Evolutionary conservation across 306 rosid species (phyloP).

Genomic region (Crotalaria pallida): DNA sequence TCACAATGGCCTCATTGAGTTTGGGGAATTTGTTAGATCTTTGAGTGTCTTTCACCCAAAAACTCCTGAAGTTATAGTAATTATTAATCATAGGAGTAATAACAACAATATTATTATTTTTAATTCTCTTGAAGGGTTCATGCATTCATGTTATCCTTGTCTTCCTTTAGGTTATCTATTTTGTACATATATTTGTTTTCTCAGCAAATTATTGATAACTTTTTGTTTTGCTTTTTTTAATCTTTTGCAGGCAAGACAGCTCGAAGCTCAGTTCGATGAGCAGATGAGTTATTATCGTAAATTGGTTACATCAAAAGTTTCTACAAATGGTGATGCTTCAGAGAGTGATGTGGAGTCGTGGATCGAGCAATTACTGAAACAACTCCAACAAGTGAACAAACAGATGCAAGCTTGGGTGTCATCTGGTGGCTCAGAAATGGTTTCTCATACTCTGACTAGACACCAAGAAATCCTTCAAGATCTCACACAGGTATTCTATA

Average conservation of each 20-base stretch:
- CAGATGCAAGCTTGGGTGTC: conserved; percentile 99
- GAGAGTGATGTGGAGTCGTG: conserved; percentile 73
- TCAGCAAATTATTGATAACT: conserved; percentile 4
- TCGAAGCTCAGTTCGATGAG: conserved; percentile 97
- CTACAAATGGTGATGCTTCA: conserved; percentile 50
- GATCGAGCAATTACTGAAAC: conserved; percentile 68
- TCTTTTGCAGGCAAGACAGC: conserved; percentile 73
- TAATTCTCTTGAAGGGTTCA: not conserved
- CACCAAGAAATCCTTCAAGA: conserved; percentile 99
- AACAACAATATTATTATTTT: not conserved
- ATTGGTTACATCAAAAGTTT: conserved; percentile 70
- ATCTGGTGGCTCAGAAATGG: conserved; percentile 94
- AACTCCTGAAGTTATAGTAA: too few relatives aligned
- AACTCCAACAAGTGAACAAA: conserved; percentile 87
- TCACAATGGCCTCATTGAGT: too few relatives aligned
- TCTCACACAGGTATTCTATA: conserved; percentile 75
- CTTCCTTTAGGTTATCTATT: conserved; percentile 2
- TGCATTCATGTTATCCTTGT: not conserved
- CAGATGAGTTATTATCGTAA: conserved; percentile 79
- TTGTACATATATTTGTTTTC: not conserved
- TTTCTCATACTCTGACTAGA: conserved; percentile 92
- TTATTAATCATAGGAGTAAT: not conserved
- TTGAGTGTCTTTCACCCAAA: too few relatives aligned
- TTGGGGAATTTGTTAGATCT: too few relatives aligned
- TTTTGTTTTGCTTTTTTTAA: not conserved